Evolutionary conservation across 202 grass and related monocot species (phyloP).

Genomic region (Dendrocalamus latiflorus): DNA sequence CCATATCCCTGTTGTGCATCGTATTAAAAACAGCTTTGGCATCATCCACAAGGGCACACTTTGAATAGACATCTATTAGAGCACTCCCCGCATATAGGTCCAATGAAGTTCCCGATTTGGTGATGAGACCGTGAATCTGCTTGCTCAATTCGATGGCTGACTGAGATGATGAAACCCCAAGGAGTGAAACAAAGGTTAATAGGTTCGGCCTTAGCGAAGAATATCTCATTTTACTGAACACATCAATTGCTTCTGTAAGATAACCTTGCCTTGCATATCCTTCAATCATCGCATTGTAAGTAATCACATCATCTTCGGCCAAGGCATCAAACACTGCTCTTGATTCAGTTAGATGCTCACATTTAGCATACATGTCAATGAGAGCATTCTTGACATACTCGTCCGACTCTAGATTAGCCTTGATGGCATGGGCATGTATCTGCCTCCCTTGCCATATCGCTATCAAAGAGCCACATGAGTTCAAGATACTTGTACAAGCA

Average conservation of each 20-base stretch:
- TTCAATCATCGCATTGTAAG: slow-evolving; percentile 85
- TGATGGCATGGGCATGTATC: slow-evolving; percentile 57
- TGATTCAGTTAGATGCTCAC: slow-evolving; percentile 42
- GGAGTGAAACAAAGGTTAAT: slow-evolving; percentile 67
- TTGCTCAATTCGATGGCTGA: slow-evolving; percentile 52
- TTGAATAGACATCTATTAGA: too few relatives aligned
- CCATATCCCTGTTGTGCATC: slow-evolving; percentile 39
- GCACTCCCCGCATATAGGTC: too few relatives aligned
- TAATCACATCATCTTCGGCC: slow-evolving; percentile 41
- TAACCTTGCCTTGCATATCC: slow-evolving; percentile 55
- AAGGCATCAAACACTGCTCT: slow-evolving; percentile 57
- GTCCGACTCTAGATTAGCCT: slow-evolving; percentile 46
- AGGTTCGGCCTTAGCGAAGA: slow-evolving; percentile 40
- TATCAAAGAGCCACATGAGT: slow-evolving; percentile 54
- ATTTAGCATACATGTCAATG: slow-evolving; percentile 73
- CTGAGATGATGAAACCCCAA: slow-evolving; percentile 44
- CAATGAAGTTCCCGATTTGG: slow-evolving; percentile 44
- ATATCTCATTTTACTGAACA: slow-evolving; percentile 69
- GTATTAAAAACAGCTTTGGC: too few relatives aligned
- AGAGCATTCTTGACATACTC: slow-evolving; percentile 69
- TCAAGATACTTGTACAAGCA: slow-evolving; percentile 60
- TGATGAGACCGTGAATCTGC: slow-evolving; percentile 63
- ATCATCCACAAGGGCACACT: too few relatives aligned
- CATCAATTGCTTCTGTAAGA: slow-evolving; percentile 35
- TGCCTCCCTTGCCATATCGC: slow-evolving; percentile 62